Base-by-base conservation (phyloP, 768 basidiomycete species). In the Kwoniella newhampshirensis region DNA sequence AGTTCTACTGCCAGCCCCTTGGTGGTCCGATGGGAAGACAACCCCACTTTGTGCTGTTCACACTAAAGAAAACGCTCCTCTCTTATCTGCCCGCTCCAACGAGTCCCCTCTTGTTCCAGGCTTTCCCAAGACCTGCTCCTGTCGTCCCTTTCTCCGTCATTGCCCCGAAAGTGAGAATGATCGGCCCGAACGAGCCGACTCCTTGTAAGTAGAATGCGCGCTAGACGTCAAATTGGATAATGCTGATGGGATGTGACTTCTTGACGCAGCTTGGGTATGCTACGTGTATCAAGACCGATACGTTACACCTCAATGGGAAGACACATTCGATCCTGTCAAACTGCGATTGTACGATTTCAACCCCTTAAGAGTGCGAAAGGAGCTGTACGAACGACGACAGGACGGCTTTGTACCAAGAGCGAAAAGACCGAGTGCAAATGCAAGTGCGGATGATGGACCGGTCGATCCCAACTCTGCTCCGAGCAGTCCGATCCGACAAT, bases 211-310 rank as follows among this genome's bases (percentile, higher is more conserved):
- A 26, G 32, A 15, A 8, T 12, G 40, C 40, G 8, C 8, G 18
- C 7, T 7, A 8, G 40, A n/a, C 5, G 25, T 23, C 18, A 44
- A 11, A 23, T 44, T 21, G 18, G 18, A 30, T 20, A 3, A 9
- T 25, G 48, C 30, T 32, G 48, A 37, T 39, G n/a, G n/a, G n/a
- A n/a, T n/a, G n/a, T n/a, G n/a, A n/a, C 17, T 5, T n/a, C 23
- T 23, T 42, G 40, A 17, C n/a, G 23, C 48, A 72, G 61, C 65
- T 9, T 76, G 75, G 75, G 75, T 74, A 2, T 73, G 71, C 30
- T 76, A 71, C 47, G 67, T 76, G 32, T 76, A 76, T 50, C 68
- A 70, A 27, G 61, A 74, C 32, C 65, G 73, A 26, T 76, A 67
- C 57, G 62, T 72, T 17, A 62, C 60, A 3, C 60, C 58, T 43